A percentile compares a stretch with the other conserved stretches of the same genome.
phyloP scores from a whole-genome alignment of 108 stramenopile species.

The Skeletonema potamos region DNA sequence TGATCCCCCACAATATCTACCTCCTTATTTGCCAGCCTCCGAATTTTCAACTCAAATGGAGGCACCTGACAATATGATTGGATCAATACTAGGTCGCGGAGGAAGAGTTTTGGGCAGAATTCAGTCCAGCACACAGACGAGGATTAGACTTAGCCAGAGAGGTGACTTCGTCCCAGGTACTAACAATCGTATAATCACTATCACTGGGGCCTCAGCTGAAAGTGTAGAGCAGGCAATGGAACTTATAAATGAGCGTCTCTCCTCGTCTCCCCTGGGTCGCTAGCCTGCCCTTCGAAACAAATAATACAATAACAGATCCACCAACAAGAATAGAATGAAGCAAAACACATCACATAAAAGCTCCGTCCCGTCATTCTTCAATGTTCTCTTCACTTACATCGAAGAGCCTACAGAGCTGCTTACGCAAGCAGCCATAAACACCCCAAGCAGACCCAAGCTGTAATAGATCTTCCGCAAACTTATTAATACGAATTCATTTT shows the following conservation, averaged over 20 bases:
- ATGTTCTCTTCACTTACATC: too few relatives aligned
- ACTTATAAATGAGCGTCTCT: slow-evolving; percentile 57
- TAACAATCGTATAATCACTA: slow-evolving; percentile 68
- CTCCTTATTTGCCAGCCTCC: neutral
- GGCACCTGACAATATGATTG: slow-evolving; percentile 69
- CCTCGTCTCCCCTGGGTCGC: neutral
- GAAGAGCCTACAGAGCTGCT: neutral
- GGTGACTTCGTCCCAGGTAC: slow-evolving; percentile 80
- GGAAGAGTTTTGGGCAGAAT: slow-evolving; percentile 69
- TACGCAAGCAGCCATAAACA: neutral
- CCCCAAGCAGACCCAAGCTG: neutral
- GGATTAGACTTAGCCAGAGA: slow-evolving; percentile 72
- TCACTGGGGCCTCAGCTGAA: slow-evolving; percentile 64
- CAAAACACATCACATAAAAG: neutral
- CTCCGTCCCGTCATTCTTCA: neutral
- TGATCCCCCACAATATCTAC: neutral
- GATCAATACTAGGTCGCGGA: slow-evolving; percentile 69
- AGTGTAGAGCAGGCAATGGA: slow-evolving; percentile 59
- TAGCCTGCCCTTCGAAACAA: too few relatives aligned
- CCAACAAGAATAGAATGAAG: neutral
- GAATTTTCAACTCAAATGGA: slow-evolving; percentile 51
- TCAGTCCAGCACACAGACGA: slow-evolving; percentile 56
- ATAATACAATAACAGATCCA: neutral
- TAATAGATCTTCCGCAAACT: neutral
- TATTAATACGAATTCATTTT: neutral